Evolutionary conservation across 257 asterid genomes (phyloP).

Genomic region (Capsicum baccatum): DNA sequence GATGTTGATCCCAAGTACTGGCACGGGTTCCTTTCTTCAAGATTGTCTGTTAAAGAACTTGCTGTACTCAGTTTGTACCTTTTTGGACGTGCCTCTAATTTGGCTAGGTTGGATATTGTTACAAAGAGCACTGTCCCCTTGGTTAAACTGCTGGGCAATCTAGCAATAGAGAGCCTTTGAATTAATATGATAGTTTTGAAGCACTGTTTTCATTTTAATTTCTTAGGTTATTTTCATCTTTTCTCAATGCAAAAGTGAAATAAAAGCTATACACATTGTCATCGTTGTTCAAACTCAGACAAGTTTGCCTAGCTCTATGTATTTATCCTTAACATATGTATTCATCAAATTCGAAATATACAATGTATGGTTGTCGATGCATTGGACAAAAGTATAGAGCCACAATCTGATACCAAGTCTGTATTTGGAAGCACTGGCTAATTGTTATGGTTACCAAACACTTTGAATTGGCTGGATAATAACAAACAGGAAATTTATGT

Average conservation of each 20-base stretch:
- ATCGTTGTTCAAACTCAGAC: not conserved
- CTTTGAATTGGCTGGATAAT: not conserved
- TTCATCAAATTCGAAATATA: too few relatives aligned
- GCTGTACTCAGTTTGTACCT: constrained; percentile 56
- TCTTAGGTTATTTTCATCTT: not conserved
- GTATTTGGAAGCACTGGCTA: not conserved
- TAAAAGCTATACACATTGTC: not conserved
- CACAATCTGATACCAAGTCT: not conserved
- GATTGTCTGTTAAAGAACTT: constrained; percentile 73
- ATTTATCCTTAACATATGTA: not conserved
- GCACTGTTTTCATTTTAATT: not conserved
- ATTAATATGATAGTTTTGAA: not conserved
- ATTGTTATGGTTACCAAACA: not conserved
- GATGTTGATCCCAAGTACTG: constrained; percentile 76
- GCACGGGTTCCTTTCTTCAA: constrained; percentile 80
- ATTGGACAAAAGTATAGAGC: not conserved
- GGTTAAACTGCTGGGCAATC: constrained; percentile 67
- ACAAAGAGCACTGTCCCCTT: constrained; percentile 75
- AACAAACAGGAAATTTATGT: too few relatives aligned
- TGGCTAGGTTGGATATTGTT: constrained; percentile 63
- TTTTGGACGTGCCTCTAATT: constrained; percentile 68
- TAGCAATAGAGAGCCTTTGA: constrained; percentile 72
- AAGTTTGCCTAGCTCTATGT: not conserved
- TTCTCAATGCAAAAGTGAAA: not conserved
- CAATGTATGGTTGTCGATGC: not conserved